These are phyloP conservation scores for Neoscytalidium dimidiatum DNA, from an alignment of 2,329 filamentous ascomycete species.

Conservation along the genomic window DNA sequence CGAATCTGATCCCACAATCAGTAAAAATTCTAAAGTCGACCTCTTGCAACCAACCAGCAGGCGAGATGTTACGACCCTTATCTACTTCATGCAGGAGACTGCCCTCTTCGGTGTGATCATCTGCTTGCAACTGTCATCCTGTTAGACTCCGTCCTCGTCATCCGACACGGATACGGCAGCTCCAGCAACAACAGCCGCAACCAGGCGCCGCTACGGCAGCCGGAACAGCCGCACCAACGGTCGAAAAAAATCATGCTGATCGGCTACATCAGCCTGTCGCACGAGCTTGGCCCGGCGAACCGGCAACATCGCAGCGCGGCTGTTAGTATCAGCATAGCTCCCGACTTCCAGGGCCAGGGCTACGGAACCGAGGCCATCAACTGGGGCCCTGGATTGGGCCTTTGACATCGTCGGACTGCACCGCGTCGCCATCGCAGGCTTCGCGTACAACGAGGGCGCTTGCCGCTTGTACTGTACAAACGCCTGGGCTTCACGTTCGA, in stretches of 20 bases:
- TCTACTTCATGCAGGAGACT: neutral
- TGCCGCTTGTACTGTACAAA: conserved; percentile 50
- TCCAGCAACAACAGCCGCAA: too few species aligned
- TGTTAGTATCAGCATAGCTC: conserved; percentile 42
- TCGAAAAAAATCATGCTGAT: neutral
- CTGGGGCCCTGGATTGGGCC: conserved; percentile 51
- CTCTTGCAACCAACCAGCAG: conserved; percentile 1
- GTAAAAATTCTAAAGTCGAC: neutral
- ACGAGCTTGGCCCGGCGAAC: neutral
- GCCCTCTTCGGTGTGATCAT: conserved; percentile 5
- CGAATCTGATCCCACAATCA: neutral
- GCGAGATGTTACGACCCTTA: neutral
- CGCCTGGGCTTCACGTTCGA: conserved; percentile 50
- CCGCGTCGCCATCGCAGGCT: conserved; percentile 43
- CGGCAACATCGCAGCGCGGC: conserved; percentile 46
- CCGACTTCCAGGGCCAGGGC: conserved; percentile 39
- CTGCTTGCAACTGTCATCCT: neutral
- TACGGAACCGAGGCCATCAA: conserved; percentile 52
- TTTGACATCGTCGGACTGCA: conserved; percentile 50
- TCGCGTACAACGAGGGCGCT: conserved; percentile 48
- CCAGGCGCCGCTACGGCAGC: neutral
- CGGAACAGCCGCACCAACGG: neutral
- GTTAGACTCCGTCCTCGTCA: neutral
- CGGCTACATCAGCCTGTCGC: conserved; percentile 6
- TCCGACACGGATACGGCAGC: neutral